Conservation (phyloP, 306 rosid genomes). For the Cicer cuneatum region DNA sequence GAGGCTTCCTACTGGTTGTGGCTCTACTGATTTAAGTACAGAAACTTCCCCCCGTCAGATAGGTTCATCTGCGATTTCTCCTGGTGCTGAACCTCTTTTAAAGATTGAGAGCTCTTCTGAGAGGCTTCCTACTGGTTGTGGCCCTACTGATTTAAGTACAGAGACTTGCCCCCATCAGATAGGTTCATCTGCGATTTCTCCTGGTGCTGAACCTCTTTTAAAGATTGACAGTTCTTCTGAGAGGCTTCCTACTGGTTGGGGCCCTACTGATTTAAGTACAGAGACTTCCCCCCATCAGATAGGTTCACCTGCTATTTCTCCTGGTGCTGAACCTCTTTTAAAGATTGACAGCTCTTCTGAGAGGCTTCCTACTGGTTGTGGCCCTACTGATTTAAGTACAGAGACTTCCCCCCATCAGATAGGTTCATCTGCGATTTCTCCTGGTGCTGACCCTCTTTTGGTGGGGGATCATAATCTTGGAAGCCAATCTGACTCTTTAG, state of each 20-base stretch:
- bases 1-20: slow-evolving; percentile 45
- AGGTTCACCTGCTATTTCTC: slow-evolving; percentile 43
- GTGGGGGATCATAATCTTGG: slow-evolving; percentile 44
- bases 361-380: slow-evolving; percentile 45
- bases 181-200: slow-evolving; percentile 44
- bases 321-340: slow-evolving; percentile 42
- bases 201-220: slow-evolving; percentile 42
- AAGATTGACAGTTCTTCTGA: slow-evolving; percentile 45
- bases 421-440: slow-evolving; percentile 44
- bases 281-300: slow-evolving; percentile 42
- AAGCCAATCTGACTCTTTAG: slow-evolving; percentile 47
- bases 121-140: slow-evolving; percentile 45
- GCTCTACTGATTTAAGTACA: slow-evolving; percentile 30
- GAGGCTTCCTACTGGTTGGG: slow-evolving; percentile 45
- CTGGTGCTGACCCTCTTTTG: slow-evolving; percentile 41
- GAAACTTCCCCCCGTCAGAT: slow-evolving; percentile 42
- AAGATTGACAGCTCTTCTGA: slow-evolving; percentile 46
- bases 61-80: slow-evolving; percentile 44
- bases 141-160: slow-evolving; percentile 31
- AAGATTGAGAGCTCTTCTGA: slow-evolving; percentile 45
- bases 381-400: slow-evolving; percentile 31
- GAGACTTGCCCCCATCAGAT: slow-evolving; percentile 42
- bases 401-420: slow-evolving; percentile 42
- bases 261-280: slow-evolving; percentile 31
- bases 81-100: slow-evolving; percentile 42